Conservation (phyloP, 306 rosid genomes). For the Quercus cerris region DNA sequence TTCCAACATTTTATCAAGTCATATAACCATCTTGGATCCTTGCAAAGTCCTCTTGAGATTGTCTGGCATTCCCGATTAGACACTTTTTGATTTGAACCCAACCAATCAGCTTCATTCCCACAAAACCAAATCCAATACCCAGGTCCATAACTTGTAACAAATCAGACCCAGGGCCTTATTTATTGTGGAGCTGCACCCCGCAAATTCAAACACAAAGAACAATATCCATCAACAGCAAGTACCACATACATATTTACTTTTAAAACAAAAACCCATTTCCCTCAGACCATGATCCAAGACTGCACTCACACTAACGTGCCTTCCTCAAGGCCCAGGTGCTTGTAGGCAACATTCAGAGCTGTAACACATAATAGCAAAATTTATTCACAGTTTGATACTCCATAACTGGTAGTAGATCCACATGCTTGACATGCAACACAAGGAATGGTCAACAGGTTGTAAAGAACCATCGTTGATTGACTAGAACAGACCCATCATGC, state of each 20-base stretch:
- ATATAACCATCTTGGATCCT: constrained; percentile 6
- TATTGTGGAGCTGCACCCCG: constrained; percentile 43
- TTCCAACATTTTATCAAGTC: constrained; percentile 2
- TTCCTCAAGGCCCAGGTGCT: constrained; percentile 82
- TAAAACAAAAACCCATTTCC: constrained; percentile 35
- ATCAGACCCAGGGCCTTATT: constrained; percentile 38
- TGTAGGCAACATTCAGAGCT: constrained; percentile 74
- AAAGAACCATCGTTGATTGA: constrained; percentile 3
- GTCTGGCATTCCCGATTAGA: constrained; percentile 1
- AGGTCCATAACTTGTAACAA: constrained; percentile 32
- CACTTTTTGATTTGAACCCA: constrained; percentile 20
- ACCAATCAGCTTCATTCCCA: constrained; percentile 28
- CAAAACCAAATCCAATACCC: constrained; percentile 33
- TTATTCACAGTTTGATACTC: constrained; percentile 65
- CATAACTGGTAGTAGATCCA: constrained; percentile 56
- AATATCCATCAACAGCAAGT: constrained; percentile 30
- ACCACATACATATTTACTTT: constrained; percentile 46
- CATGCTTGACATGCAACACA: constrained; percentile 22
- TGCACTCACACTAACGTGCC: constrained; percentile 73
- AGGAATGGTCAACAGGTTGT: constrained; percentile 15
- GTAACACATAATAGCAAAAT: constrained; percentile 86
- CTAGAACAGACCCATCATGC: not conserved
- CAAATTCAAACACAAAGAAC: constrained; percentile 39
- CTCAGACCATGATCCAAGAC: constrained; percentile 61
- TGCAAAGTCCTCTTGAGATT: constrained; percentile 1